These are phyloP conservation scores for Cyamopsis tetragonoloba DNA, from an alignment of 306 rosid genomes.

Conservation along the genomic window DNA sequence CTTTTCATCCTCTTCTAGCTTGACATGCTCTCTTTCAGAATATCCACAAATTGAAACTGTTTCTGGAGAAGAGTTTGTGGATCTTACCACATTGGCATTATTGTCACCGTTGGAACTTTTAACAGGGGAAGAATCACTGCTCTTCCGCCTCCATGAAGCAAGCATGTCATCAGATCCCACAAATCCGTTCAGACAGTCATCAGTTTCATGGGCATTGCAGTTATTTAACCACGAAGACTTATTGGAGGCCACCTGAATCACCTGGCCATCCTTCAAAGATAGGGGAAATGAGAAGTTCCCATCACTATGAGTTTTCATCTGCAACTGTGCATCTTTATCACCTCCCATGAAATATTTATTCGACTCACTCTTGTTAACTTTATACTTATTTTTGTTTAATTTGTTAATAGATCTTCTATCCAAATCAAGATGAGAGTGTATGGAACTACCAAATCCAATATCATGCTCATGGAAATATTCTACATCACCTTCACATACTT, in stretches of 20 bases:
- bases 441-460: slow-evolving; percentile 49
- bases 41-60: slow-evolving; percentile 74
- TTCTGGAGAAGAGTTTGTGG: slow-evolving; percentile 66
- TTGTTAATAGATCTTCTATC: slow-evolving; percentile 47
- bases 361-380: slow-evolving; percentile 43
- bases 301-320: slow-evolving; percentile 47
- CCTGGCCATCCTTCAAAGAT: slow-evolving; percentile 49
- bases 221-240: slow-evolving; percentile 62
- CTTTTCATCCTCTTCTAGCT: slow-evolving; percentile 63
- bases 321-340: slow-evolving; percentile 30
- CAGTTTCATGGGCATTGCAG: slow-evolving; percentile 55
- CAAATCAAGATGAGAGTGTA: slow-evolving; percentile 41
- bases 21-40: slow-evolving; percentile 58
- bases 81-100: slow-evolving; percentile 44
- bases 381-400: slow-evolving; percentile 42
- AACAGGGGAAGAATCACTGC: slow-evolving; percentile 64
- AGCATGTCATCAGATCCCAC: slow-evolving; percentile 50
- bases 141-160: slow-evolving; percentile 58
- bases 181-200: slow-evolving; percentile 43
- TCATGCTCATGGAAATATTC: slow-evolving; percentile 59
- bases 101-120: slow-evolving; percentile 62
- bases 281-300: slow-evolving; percentile 80
- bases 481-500: slow-evolving; percentile 76
- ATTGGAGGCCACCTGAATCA: slow-evolving; percentile 48
- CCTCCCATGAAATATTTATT: slow-evolving; percentile 52